phyloP scores from a whole-genome alignment of 1,284 basidiomycete species.

The Heterobasidion annosum region DNA sequence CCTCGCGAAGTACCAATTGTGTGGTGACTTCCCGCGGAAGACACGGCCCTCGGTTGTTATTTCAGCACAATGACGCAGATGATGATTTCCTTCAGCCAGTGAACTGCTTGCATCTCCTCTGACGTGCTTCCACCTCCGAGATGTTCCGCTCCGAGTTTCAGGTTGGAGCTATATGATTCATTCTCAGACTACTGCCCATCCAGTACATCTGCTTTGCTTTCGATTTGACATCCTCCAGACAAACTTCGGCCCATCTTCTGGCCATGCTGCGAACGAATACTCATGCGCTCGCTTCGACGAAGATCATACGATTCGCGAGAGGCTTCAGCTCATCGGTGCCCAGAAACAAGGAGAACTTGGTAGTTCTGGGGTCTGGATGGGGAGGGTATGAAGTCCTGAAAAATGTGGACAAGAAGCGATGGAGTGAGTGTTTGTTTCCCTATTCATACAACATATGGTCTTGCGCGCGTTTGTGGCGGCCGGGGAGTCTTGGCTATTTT shows the following conservation, averaged over 20 bases:
- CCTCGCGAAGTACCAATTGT: too few species aligned
- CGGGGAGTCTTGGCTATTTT: too few species aligned
- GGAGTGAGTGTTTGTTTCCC: conserved; percentile 34
- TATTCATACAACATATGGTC: not conserved
- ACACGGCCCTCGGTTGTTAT: conserved; percentile 7
- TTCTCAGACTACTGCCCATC: too few species aligned
- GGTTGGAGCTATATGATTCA: not conserved
- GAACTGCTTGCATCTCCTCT: not conserved
- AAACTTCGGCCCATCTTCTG: not conserved
- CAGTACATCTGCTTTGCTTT: not conserved
- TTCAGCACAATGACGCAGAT: not conserved
- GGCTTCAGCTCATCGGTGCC: conserved; percentile 16
- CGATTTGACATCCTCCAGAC: not conserved
- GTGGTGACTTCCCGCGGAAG: too few species aligned
- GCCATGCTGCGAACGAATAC: not conserved
- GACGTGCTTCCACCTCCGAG: not conserved
- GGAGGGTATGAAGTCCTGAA: conserved; percentile 70
- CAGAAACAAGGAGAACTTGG: conserved; percentile 47
- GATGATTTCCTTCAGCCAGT: not conserved
- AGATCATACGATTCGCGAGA: conserved; percentile 2
- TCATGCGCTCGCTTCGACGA: not conserved
- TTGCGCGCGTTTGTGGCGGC: not conserved
- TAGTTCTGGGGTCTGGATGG: conserved; percentile 84
- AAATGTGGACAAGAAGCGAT: conserved; percentile 57
- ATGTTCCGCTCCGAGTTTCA: not conserved